Conservation (phyloP, 1,284 basidiomycete species). For the Trichosporon sp. region DNA sequence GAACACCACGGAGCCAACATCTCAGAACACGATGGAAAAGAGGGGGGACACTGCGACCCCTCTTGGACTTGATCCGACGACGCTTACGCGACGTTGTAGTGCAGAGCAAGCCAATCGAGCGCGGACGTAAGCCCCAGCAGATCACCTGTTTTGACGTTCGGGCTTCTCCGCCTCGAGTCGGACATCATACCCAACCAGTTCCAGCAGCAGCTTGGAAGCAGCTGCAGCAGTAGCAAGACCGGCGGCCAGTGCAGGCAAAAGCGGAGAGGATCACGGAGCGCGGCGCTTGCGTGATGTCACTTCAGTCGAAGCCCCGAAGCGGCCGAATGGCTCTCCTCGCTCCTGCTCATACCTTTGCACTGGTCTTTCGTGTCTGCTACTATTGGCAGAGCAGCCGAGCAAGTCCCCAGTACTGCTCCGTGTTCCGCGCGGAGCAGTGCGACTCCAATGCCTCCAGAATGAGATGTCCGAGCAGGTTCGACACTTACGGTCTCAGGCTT, state of each 20-base stretch:
- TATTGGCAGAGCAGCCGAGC: background rate
- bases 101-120: background rate
- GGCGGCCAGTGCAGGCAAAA: background rate
- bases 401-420: background rate
- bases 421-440: too few species aligned
- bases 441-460: background rate
- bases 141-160: background rate
- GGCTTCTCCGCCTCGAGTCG: background rate
- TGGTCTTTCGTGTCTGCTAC: background rate
- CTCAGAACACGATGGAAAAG: background rate
- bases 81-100: background rate
- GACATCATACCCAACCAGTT: background rate
- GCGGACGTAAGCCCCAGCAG: background rate
- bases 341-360: background rate
- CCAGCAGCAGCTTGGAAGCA: background rate
- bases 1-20: background rate
- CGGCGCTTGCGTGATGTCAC: too few species aligned
- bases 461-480: background rate
- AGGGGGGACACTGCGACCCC: background rate
- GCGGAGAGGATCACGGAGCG: too few species aligned
- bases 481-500: constrained; percentile 77
- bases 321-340: too few species aligned
- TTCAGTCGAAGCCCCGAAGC: too few species aligned
- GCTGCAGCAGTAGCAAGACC: background rate
- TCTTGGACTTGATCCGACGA: background rate